Base-by-base conservation (phyloP, 2,329 filamentous ascomycete species). In the Botrytis fabae region DNA sequence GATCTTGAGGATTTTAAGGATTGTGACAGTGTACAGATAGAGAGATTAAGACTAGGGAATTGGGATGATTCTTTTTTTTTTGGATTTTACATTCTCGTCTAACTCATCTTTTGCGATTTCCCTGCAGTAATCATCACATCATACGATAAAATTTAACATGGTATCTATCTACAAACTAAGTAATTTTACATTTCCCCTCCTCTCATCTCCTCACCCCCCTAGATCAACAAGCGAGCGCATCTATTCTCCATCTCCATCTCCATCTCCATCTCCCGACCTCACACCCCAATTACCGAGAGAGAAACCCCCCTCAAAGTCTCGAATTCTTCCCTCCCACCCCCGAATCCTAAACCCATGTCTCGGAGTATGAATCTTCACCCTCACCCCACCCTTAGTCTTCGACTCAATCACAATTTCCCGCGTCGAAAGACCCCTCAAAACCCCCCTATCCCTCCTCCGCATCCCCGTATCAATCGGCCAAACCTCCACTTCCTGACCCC, bases 401-500 rank as follows among this genome's bases (percentile, higher is more conserved):
- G 85, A 84, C 79, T 89, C 86, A 74, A 91, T 83, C 1, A 91
- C 89, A 12, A 90, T 84, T 83, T 92, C 89, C 63, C 83, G 81
- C 35, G 79, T 78, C 61, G 83, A 83, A 69, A 92, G 78, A 40
- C 84, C 83, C 22, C 90, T 82, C 74, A 93, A 81, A 60, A 73
- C 82, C 0, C 91, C 91, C 2, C 80, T 78, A 78, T 93, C 91
- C 75, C 85, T 86, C 78, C 90, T 84, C n/a, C 80, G 84, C 70
- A 82, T 85, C 9, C 90, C 91, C 62, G 87, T 86, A 79, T 93
- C 91, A 2, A 85, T 87, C 8, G 90, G 91, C 83, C 85, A 89
- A 40, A 92, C 81, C 79, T 79, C 76, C 4, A 93, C 87, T 62
- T 80, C 75, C 44, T 87, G 83, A 1, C 90, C 91, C 74, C 81